phyloP scores from a whole-genome alignment of 164 flowering plant genomes.

The Cinnamomum micranthum region DNA sequence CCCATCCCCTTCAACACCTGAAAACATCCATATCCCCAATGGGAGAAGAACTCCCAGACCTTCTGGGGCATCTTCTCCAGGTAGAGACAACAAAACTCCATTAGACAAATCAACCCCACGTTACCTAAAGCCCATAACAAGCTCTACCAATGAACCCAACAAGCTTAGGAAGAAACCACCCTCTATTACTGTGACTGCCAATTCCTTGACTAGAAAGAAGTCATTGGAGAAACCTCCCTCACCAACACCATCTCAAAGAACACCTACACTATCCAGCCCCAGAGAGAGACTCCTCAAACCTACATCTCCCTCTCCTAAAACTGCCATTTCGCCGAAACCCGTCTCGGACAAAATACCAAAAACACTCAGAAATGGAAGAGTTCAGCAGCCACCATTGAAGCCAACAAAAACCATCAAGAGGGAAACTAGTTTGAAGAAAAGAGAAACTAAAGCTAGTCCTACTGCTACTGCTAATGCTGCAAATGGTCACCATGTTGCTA shows the following conservation, averaged over 20 bases:
- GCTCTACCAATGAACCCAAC: constrained; percentile 27
- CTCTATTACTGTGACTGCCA: constrained; percentile 5
- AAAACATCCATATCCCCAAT: constrained; percentile 2
- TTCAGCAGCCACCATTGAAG: constrained; percentile 13
- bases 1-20: constrained; percentile 15
- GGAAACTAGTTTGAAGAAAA: constrained; percentile 6
- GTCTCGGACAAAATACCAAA: constrained; percentile 19
- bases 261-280: constrained; percentile 10
- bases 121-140: constrained; percentile 47
- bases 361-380: constrained; percentile 11
- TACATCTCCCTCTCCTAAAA: constrained; percentile 14
- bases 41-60: constrained; percentile 12
- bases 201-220: not conserved
- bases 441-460: constrained; percentile 7
- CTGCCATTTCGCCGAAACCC: constrained; percentile 12
- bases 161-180: constrained; percentile 27
- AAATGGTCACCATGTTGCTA: not conserved
- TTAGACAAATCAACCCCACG: constrained; percentile 30
- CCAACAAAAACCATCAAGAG: constrained; percentile 11
- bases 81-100: constrained; percentile 6
- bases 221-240: not conserved
- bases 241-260: constrained; percentile 13
- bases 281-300: constrained; percentile 17
- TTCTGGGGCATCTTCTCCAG: constrained; percentile 9
- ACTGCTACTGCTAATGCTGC: not conserved